Percentiles rank a stretch among this genome's conserved stretches.
phyloP scores from a whole-genome alignment of 1,284 basidiomycete species.

The Ceratobasidium sp. region DNA sequence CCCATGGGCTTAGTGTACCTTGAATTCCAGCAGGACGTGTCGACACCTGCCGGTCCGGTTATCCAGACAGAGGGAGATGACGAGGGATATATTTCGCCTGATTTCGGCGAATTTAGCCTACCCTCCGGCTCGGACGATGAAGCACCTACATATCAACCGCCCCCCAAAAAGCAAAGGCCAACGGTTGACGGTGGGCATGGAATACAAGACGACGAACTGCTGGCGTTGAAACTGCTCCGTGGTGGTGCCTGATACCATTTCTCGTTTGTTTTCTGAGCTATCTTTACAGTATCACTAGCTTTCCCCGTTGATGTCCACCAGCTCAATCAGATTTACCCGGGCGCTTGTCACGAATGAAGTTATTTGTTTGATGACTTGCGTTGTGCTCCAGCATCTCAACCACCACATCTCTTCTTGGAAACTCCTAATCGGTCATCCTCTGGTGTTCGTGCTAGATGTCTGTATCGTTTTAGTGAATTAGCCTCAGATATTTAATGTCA shows the following conservation, averaged over 20 bases:
- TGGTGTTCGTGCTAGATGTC: conserved; percentile 16
- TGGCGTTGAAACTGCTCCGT: conserved; percentile 63
- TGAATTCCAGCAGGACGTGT: background rate
- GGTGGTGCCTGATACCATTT: conserved; percentile 6
- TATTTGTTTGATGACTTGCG: conserved; percentile 13
- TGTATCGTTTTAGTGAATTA: background rate
- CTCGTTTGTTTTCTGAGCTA: background rate
- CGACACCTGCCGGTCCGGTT: conserved; percentile 49
- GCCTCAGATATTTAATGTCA: conserved; percentile 4
- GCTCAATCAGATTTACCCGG: background rate
- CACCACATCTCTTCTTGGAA: conserved; percentile 1
- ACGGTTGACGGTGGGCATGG: conserved; percentile 51
- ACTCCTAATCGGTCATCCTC: background rate
- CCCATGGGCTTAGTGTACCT: conserved; percentile 40
- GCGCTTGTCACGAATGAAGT: background rate
- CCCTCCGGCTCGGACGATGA: conserved; percentile 58
- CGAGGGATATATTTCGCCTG: conserved; percentile 77
- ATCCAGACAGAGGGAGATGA: conserved; percentile 61
- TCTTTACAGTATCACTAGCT: background rate
- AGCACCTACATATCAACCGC: conserved; percentile 60
- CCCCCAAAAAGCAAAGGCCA: conserved; percentile 50
- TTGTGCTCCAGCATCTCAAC: background rate
- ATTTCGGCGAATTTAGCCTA: conserved; percentile 79
- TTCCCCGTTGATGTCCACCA: background rate
- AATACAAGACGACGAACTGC: conserved; percentile 67